Base-by-base conservation (phyloP, 495 filamentous ascomycete genomes). In the Aspergillus haitiensis region DNA sequence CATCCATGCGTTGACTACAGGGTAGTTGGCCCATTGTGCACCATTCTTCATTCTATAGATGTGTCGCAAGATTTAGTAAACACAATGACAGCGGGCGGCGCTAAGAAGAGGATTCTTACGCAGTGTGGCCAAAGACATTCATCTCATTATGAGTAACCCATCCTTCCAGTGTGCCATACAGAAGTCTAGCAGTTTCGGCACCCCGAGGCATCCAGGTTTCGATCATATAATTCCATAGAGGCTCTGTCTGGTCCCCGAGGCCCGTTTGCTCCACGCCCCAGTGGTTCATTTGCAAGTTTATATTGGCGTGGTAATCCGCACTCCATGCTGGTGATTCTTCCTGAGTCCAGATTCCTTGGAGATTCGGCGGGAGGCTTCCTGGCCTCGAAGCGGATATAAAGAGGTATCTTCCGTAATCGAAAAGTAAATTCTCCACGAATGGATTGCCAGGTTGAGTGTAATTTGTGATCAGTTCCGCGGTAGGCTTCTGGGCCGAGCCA, bases 221-320 rank as follows among this genome's bases (percentile, higher is more conserved):
- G n/a, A 68, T 58, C 67, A 84, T 82, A 39, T 76, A 82, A 37
- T 75, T 59, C 70, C 73, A 82, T 0, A 77, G 61, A 7, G 75
- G 64, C 16, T 68, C 60, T 18, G 71, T 67, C 13, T 67, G 60
- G 5, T 59, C 52, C 39, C 76, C 42, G 1, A 80, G 67, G 0
- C 78, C 72, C 5, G 74, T 73, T 44, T 71, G 64, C 37, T 77
- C 69, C 2, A 66, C 75, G 1, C 60, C 67, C 78, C 78, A 82
- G 61, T 75, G 63, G 51, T 80, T 81, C 81, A 83, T 83, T 60
- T 82, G 79, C 8, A 83, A 52, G 52, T 82, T 82, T 46, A 82
- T 81, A 37, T 82, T 77, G 36, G 72, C 70, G 52, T 81, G 78
- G 56, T 82, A 83, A 55, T 83, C 78, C 6, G 69, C 72, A 48